Evolutionary conservation across 768 basidiomycete genomes (phyloP), one percentile per base, ranked within the genome.

Genomic region (Lentinus tigrinus): DNA sequence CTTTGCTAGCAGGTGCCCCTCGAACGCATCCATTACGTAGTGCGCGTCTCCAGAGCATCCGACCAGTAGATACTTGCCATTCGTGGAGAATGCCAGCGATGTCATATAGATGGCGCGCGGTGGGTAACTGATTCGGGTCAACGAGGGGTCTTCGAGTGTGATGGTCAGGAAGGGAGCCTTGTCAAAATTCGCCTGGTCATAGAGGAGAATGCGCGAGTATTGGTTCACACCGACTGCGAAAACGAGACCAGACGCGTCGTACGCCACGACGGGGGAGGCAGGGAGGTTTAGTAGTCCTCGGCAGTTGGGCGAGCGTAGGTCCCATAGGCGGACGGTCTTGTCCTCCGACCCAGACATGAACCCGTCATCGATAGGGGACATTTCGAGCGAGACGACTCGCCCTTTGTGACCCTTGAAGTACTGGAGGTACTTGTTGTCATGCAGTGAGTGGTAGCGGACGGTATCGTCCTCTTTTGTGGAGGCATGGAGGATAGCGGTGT

Each of bases 381-480:
- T 85, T 69, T 95, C 90, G 11, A 99, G 77, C 0, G 95, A 96
- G 34, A 91, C 81, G 3, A 99, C 97, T 56, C 87, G 82, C 36
- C 81, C 89, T 63, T 86, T 94, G 76, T 99, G 97, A 0, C 97
- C 97, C 67, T 85, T 89, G 79, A 97, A 98, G 75, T 99, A 99
- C 63, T 89, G 85, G 31, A 98, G 75, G 71, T 95, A 99, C 70
- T 90, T 93, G 80, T 97, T 98, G 81, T 96, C 94, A 72, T 98
- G 94, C 49, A 96, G 71, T 1, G 93, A 95, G 66, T 96, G 93
- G 72, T 98, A 98, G 44, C 97, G 85, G 63, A 98, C 84, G 0
- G 91, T 94, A 69, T 98, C 93, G 72, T 98, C 92, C 71, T 91
- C 91, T 71, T 96, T 98, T 17, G 95, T 98, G 4, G 93, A 95